Percentiles rank a stretch among this genome's conserved stretches.
Evolutionary conservation across 495 filamentous ascomycete genomes (phyloP).

Genomic region (Trichoderma orchidacearum): DNA sequence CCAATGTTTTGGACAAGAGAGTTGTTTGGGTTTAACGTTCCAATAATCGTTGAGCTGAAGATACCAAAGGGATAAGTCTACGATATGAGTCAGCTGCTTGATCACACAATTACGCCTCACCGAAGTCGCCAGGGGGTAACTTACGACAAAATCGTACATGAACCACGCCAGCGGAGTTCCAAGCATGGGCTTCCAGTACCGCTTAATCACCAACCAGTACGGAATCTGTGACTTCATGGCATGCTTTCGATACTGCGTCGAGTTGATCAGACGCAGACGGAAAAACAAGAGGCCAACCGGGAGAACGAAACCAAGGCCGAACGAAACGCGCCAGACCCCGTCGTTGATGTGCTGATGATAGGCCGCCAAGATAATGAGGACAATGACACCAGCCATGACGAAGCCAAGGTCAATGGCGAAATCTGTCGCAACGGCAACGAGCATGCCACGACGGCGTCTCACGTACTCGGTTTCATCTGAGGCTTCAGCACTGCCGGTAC

Average conservation of each 20-base stretch:
- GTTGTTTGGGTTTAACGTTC: not conserved
- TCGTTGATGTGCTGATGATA: not conserved
- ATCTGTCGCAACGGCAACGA: not conserved
- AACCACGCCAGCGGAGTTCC: not conserved
- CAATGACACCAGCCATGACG: not conserved
- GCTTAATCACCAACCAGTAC: not conserved
- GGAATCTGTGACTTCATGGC: not conserved
- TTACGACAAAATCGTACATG: not conserved
- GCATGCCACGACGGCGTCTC: not conserved
- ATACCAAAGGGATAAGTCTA: not conserved
- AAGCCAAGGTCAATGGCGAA: not conserved
- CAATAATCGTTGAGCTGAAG: not conserved
- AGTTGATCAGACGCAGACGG: not conserved
- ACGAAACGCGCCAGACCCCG: not conserved
- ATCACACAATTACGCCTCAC: too few relatives aligned
- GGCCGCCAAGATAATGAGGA: not conserved
- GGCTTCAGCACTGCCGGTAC: conserved; percentile 22
- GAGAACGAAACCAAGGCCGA: not conserved
- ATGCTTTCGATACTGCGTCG: not conserved
- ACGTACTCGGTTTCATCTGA: conserved; percentile 18
- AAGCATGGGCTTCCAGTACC: not conserved
- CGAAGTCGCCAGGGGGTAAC: not conserved
- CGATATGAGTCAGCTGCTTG: too few relatives aligned
- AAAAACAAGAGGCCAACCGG: not conserved
- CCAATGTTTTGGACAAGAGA: not conserved